Evolutionary conservation across 1,284 basidiomycete genomes (phyloP).

Genomic region (Ceraceosorus guamensis): DNA sequence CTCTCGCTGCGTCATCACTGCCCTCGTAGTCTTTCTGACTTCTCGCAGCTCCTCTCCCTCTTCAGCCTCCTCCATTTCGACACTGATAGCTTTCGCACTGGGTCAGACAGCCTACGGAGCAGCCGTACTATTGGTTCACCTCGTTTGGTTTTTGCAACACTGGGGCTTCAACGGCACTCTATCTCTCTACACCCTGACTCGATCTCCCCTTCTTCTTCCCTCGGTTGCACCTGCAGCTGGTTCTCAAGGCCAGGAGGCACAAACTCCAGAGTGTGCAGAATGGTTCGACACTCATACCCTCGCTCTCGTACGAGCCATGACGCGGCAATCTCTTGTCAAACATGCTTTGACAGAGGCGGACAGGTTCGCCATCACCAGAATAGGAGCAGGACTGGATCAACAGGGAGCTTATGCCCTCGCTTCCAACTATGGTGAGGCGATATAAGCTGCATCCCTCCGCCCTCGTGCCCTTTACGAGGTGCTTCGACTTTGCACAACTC

Average conservation of each 20-base stretch:
- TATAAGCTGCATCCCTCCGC: neutral
- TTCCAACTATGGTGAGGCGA: constrained; percentile 33
- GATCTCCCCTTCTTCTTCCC: neutral
- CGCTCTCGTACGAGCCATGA: constrained; percentile 67
- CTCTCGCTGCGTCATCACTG: constrained; percentile 5
- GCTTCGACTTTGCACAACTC: no score
- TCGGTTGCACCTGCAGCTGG: neutral
- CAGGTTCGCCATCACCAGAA: constrained; percentile 57
- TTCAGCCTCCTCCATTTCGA: no score
- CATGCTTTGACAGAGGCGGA: constrained; percentile 93
- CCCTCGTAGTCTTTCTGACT: neutral
- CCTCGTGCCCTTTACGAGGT: neutral
- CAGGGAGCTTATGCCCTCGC: constrained; percentile 47
- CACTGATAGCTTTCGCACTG: constrained; percentile 33
- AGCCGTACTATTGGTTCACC: constrained; percentile 13
- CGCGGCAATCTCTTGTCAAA: constrained; percentile 77
- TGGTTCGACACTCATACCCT: constrained; percentile 16
- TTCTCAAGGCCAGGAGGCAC: no score
- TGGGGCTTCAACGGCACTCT: neutral
- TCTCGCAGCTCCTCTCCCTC: no score
- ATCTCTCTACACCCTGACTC: neutral
- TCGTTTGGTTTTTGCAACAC: neutral
- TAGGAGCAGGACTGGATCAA: constrained; percentile 32
- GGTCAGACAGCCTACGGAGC: constrained; percentile 34
- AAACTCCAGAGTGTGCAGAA: neutral